phyloP scores from a whole-genome alignment of 108 stramenopile genomes.

The Fistulifera solaris region DNA sequence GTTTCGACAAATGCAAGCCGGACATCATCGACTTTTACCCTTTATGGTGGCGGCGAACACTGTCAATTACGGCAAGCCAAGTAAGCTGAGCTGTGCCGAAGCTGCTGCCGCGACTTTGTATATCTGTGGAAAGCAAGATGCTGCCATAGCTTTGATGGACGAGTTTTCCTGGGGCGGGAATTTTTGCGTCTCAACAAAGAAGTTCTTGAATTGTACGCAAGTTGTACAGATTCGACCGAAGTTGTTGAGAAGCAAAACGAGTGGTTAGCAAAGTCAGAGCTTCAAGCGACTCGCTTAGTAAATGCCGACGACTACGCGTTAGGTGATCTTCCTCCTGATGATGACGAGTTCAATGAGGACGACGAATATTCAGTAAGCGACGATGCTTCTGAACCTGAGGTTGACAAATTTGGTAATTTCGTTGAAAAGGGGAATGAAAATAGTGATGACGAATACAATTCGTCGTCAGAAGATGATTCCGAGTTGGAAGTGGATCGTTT shows the following conservation, averaged over 20 bases:
- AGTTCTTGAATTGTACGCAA: slow-evolving; percentile 76
- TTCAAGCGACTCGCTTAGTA: slow-evolving; percentile 9
- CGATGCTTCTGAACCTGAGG: slow-evolving; percentile 32
- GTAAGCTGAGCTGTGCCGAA: slow-evolving; percentile 83
- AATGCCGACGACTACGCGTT: slow-evolving; percentile 9
- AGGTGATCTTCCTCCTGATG: slow-evolving; percentile 38
- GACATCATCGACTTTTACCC: slow-evolving; percentile 93
- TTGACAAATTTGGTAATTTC: slow-evolving; percentile 62
- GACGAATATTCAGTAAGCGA: slow-evolving; percentile 21
- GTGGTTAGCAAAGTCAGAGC: slow-evolving; percentile 57
- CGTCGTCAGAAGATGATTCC: too few species aligned
- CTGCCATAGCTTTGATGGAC: slow-evolving; percentile 76
- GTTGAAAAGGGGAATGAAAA: slow-evolving; percentile 49
- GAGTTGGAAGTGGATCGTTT: too few species aligned
- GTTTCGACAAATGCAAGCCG: slow-evolving; percentile 83
- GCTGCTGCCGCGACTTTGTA: slow-evolving; percentile 85
- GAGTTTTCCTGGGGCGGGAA: slow-evolving; percentile 95
- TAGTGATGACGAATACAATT: slow-evolving; percentile 68
- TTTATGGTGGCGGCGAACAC: slow-evolving; percentile 97
- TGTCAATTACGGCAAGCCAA: slow-evolving; percentile 97
- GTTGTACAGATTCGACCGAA: slow-evolving; percentile 57
- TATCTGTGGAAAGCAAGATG: slow-evolving; percentile 82
- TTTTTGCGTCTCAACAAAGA: slow-evolving; percentile 85
- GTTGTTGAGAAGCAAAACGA: slow-evolving; percentile 81
- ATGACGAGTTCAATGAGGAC: slow-evolving; percentile 27